Conservation (phyloP, 139 green algal species). For the Coelastrella sp. region DNA sequence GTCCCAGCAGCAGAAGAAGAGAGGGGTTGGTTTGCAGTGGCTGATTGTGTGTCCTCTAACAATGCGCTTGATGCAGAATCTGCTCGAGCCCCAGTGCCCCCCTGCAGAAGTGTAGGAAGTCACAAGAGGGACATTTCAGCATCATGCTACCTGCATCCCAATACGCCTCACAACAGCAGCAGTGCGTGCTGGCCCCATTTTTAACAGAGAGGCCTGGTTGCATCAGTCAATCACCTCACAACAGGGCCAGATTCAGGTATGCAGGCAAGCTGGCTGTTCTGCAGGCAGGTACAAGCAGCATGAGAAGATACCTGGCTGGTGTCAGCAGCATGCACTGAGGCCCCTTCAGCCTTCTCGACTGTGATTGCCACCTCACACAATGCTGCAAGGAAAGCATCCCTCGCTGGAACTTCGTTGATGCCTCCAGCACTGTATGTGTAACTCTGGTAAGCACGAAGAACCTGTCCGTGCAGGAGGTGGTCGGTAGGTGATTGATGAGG, state of each 20-base stretch:
- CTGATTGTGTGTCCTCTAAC: background rate
- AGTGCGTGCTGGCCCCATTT: too few relatives aligned
- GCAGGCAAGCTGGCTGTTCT: too few relatives aligned
- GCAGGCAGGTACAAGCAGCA: too few relatives aligned
- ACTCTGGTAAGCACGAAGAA: conserved; percentile 66
- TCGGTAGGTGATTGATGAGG: too few relatives aligned
- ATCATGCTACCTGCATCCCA: too few relatives aligned
- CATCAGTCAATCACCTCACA: too few relatives aligned
- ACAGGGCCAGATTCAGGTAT: too few relatives aligned
- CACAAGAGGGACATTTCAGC: too few relatives aligned
- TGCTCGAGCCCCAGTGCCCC: background rate
- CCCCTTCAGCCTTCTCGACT: conserved; percentile 10
- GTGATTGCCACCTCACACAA: conserved; percentile 83
- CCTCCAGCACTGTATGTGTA: conserved; percentile 59
- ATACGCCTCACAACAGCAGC: too few relatives aligned
- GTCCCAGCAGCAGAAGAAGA: conserved; percentile 1
- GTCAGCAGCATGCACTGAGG: background rate
- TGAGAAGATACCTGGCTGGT: too few relatives aligned
- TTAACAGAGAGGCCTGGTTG: too few relatives aligned
- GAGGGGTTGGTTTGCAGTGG: background rate
- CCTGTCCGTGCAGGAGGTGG: background rate
- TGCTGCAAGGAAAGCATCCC: conserved; percentile 79
- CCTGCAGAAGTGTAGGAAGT: background rate
- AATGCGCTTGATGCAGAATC: too few relatives aligned
- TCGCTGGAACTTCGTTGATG: conserved; percentile 70